Evolutionary conservation across 1,139 yeast genomes (phyloP).

Genomic region (Ogataea hybrid): DNA sequence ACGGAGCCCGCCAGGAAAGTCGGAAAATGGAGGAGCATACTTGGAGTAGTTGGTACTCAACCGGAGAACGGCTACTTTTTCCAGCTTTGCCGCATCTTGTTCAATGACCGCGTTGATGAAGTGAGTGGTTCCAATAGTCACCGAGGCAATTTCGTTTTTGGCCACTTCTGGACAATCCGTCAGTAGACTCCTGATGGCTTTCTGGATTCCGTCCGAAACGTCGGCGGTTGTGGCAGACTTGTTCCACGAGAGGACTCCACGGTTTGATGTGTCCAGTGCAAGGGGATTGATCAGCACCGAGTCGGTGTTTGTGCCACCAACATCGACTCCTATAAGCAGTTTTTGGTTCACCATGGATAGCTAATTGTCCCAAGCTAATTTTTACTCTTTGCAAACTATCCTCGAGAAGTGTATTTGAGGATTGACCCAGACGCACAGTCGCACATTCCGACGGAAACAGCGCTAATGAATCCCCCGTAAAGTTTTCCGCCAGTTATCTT

Average conservation of each 20-base stretch:
- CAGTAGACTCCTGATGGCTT: slow-evolving; percentile 35
- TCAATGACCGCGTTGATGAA: slow-evolving; percentile 37
- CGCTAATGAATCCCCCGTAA: too few species aligned
- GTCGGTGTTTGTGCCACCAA: slow-evolving; percentile 51
- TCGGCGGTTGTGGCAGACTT: slow-evolving; percentile 43
- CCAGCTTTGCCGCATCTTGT: slow-evolving; percentile 31
- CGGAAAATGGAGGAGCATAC: slow-evolving; percentile 31
- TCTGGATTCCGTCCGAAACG: slow-evolving; percentile 41
- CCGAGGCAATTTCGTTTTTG: slow-evolving; percentile 30
- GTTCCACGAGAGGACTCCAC: slow-evolving; percentile 40
- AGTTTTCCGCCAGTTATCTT: neutral
- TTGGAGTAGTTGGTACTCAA: slow-evolving; percentile 31
- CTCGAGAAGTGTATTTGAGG: too few species aligned
- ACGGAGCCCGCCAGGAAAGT: slow-evolving; percentile 33
- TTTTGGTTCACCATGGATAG: slow-evolving; percentile 4
- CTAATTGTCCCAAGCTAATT: too few species aligned
- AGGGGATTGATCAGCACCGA: slow-evolving; percentile 41
- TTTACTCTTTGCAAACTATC: too few species aligned
- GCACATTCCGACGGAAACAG: neutral
- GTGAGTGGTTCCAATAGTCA: slow-evolving; percentile 37
- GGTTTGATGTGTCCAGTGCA: slow-evolving; percentile 20
- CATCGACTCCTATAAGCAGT: slow-evolving; percentile 38
- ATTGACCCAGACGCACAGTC: neutral
- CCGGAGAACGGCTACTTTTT: slow-evolving; percentile 35
- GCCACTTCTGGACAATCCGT: slow-evolving; percentile 14